Conservation (phyloP, 78 protist genomes). For the Creolimax fragrantissima region DNA sequence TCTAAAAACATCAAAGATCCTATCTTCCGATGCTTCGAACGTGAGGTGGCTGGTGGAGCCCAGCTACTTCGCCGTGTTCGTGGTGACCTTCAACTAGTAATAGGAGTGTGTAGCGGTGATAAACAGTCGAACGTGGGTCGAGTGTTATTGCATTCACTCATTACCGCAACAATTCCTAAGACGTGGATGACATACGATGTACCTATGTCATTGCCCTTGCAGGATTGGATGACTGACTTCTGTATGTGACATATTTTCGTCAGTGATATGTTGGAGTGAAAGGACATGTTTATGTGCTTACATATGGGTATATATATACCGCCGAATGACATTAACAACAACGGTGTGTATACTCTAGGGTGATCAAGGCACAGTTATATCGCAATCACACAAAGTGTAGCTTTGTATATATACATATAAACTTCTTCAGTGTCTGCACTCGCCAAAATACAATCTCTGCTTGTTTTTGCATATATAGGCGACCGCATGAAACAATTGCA, state of each 20-base stretch:
- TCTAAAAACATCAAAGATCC: conserved; percentile 46
- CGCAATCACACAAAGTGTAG: neutral
- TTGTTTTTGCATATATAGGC: too few species aligned
- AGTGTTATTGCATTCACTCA: conserved; percentile 23
- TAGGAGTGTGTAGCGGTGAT: conserved; percentile 36
- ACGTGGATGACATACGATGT: conserved; percentile 63
- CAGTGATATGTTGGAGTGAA: neutral
- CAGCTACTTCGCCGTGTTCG: conserved; percentile 50
- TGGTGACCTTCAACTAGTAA: conserved; percentile 38
- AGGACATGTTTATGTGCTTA: neutral
- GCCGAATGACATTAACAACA: neutral
- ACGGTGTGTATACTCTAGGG: neutral
- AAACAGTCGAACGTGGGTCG: conserved; percentile 65
- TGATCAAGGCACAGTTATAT: neutral
- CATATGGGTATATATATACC: neutral
- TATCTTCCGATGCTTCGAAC: conserved; percentile 63
- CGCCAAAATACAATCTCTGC: neutral
- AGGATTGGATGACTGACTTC: conserved; percentile 62
- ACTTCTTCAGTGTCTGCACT: too few species aligned
- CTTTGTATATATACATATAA: neutral
- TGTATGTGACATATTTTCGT: neutral
- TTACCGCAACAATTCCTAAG: conserved; percentile 54
- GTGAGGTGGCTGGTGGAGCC: conserved; percentile 60
- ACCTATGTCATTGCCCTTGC: conserved; percentile 40
- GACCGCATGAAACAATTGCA: conserved; percentile 5